Evolutionary conservation across 2,329 filamentous ascomycete genomes (phyloP).

Genomic region (Trichoderma lentiforme): DNA sequence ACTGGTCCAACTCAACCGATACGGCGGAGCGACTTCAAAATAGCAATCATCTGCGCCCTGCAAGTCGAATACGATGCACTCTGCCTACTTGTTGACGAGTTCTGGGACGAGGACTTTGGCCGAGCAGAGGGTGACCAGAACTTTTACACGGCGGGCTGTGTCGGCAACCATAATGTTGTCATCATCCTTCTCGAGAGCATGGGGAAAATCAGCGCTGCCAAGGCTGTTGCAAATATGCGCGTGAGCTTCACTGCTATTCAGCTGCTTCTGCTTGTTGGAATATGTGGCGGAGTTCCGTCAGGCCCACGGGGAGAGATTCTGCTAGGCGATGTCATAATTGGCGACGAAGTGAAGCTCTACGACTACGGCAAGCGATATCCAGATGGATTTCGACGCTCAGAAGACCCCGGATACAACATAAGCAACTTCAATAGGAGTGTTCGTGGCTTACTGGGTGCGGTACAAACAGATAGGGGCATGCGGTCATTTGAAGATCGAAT

Average conservation of each 20-base stretch:
- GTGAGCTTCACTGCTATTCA: constrained; percentile 33
- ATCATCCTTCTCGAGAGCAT: constrained; percentile 26
- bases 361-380: constrained; percentile 28
- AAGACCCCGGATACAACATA: constrained; percentile 26
- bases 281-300: constrained; percentile 37
- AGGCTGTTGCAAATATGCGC: constrained; percentile 26
- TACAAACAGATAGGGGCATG: constrained; percentile 21
- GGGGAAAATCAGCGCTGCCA: constrained; percentile 30
- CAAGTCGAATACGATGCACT: constrained; percentile 17
- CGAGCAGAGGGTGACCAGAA: constrained; percentile 19
- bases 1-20: background rate
- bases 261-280: constrained; percentile 36
- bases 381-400: constrained; percentile 25
- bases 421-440: constrained; percentile 27
- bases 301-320: constrained; percentile 23
- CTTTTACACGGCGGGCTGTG: constrained; percentile 23
- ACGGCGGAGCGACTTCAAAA: constrained; percentile 7
- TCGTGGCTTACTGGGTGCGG: constrained; percentile 24
- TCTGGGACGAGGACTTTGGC: constrained; percentile 11
- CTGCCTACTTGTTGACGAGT: constrained; percentile 14
- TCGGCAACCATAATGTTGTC: constrained; percentile 27
- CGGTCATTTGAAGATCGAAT: constrained; percentile 7
- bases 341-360: constrained; percentile 28
- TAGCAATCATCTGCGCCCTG: constrained; percentile 18
- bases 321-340: constrained; percentile 33